These are phyloP conservation scores for Endocarpon pusillum DNA, from an alignment of 495 filamentous ascomycete genomes.

Conservation along the genomic window DNA sequence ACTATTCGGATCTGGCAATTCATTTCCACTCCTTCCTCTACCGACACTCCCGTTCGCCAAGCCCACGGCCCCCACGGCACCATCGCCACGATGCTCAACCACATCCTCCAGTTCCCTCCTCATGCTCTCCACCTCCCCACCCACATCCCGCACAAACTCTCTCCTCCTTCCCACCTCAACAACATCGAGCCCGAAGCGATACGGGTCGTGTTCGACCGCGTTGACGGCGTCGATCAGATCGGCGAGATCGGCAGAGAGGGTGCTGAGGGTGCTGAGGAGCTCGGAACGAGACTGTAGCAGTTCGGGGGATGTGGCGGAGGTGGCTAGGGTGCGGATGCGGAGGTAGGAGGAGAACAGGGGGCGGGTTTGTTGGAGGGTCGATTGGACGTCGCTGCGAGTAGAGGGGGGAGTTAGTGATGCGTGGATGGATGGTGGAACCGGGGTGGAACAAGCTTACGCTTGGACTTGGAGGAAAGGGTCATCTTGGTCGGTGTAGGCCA, in stretches of 20 bases:
- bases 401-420: constrained; percentile 2
- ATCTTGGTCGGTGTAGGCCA: too few species aligned
- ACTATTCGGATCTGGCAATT: constrained; percentile 53
- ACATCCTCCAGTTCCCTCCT: constrained; percentile 53
- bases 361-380: constrained; percentile 59
- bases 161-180: constrained; percentile 69
- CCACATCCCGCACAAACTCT: constrained; percentile 76
- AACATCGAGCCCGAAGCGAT: constrained; percentile 71
- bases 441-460: constrained; percentile 36
- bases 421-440: constrained; percentile 3
- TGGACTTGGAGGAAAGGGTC: constrained; percentile 93
- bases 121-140: constrained; percentile 77
- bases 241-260: constrained; percentile 69
- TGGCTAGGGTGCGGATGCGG: constrained; percentile 75
- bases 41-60: constrained; percentile 11
- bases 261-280: constrained; percentile 56
- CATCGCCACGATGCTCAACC: constrained; percentile 13
- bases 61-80: constrained; percentile 6
- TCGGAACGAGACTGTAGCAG: constrained; percentile 68
- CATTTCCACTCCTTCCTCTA: constrained; percentile 16
- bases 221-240: constrained; percentile 80
- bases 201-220: constrained; percentile 77
- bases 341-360: constrained; percentile 87
- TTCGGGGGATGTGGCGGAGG: constrained; percentile 59
- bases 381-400: constrained; percentile 57